A percentile compares a stretch with the other conserved stretches of the same genome.
Evolutionary conservation across 2,329 filamentous ascomycete genomes (phyloP).

Genomic region (Monosporascus sp.): DNA sequence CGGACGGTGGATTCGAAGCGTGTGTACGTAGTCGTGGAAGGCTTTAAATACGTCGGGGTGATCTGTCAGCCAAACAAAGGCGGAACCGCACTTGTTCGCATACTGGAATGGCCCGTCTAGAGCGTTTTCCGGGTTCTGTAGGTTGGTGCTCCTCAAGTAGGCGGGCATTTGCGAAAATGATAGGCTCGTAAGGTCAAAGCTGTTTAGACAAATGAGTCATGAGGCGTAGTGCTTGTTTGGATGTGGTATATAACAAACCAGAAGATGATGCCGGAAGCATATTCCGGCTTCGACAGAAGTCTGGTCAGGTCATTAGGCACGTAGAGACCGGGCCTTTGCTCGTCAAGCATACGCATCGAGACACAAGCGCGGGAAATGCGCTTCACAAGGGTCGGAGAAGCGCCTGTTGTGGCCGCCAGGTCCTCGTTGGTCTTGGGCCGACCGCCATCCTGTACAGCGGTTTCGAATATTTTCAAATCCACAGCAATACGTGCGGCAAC

Average conservation of each 20-base stretch:
- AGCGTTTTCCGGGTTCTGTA: conserved; percentile 8
- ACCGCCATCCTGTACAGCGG: conserved; percentile 3
- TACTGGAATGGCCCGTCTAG: conserved; percentile 10
- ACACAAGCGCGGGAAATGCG: conserved; percentile 11
- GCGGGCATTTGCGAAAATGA: conserved; percentile 10
- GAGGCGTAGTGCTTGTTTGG: background rate
- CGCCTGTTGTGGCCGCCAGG: conserved; percentile 10
- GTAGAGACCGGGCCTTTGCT: conserved; percentile 10
- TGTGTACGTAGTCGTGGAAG: conserved; percentile 12
- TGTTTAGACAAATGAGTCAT: background rate
- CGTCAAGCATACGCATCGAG: conserved; percentile 15
- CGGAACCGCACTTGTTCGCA: conserved; percentile 3
- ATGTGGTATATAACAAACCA: conserved; percentile 1
- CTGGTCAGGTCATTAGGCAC: conserved; percentile 10
- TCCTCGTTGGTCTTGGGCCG: conserved; percentile 9
- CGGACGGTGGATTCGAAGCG: conserved; percentile 4
- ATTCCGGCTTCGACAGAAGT: conserved; percentile 6
- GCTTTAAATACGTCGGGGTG: conserved; percentile 11
- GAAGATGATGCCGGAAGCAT: conserved; percentile 7
- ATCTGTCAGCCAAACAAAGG: conserved; percentile 10
- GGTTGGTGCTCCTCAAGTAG: conserved; percentile 8
- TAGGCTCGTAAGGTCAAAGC: conserved; percentile 9
- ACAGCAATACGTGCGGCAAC: conserved; percentile 13
- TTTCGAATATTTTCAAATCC: conserved; percentile 14
- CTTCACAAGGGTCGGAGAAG: conserved; percentile 10